A percentile compares a stretch with the other conserved stretches of the same genome.
phyloP scores from a whole-genome alignment of 345 rosid genomes.

The Dovyalis caffra region DNA sequence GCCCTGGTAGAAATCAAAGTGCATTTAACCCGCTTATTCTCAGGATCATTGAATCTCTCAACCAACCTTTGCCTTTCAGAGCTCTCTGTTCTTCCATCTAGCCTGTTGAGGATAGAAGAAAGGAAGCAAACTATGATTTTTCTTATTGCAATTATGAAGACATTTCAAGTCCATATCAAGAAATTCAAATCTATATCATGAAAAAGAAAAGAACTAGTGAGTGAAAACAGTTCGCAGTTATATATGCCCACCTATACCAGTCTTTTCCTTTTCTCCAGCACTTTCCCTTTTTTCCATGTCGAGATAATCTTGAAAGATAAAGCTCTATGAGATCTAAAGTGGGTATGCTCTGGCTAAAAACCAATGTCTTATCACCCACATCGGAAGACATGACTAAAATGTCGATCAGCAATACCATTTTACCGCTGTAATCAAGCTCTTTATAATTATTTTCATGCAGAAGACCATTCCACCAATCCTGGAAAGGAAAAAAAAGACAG shows the following conservation, averaged over 20 bases:
- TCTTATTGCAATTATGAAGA: neutral
- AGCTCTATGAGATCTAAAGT: constrained; percentile 96
- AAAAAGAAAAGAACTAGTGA: neutral
- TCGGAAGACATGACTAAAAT: constrained; percentile 72
- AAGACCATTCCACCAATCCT: constrained; percentile 99
- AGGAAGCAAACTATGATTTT: constrained; percentile 1
- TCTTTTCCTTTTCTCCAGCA: constrained; percentile 95
- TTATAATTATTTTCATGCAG: constrained; percentile 68
- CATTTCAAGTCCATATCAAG: neutral
- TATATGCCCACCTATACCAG: constrained; percentile 85
- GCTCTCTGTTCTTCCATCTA: constrained; percentile 98
- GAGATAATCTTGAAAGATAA: constrained; percentile 78
- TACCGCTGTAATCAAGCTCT: constrained; percentile 78
- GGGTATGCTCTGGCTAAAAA: constrained; percentile 98
- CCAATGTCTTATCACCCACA: constrained; percentile 83
- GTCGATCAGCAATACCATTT: constrained; percentile 96
- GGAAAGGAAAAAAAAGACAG: constrained; percentile 8
- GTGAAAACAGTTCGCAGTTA: neutral
- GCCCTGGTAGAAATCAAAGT: constrained; percentile 95
- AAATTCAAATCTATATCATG: neutral
- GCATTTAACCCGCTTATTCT: constrained; percentile 83
- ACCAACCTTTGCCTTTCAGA: constrained; percentile 94
- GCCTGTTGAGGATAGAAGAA: constrained; percentile 42
- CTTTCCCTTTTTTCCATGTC: constrained; percentile 70
- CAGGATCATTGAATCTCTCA: constrained; percentile 87